Evolutionary conservation across 352 stramenopile genomes (phyloP).

Genomic region (Globisporangium cystogenes): DNA sequence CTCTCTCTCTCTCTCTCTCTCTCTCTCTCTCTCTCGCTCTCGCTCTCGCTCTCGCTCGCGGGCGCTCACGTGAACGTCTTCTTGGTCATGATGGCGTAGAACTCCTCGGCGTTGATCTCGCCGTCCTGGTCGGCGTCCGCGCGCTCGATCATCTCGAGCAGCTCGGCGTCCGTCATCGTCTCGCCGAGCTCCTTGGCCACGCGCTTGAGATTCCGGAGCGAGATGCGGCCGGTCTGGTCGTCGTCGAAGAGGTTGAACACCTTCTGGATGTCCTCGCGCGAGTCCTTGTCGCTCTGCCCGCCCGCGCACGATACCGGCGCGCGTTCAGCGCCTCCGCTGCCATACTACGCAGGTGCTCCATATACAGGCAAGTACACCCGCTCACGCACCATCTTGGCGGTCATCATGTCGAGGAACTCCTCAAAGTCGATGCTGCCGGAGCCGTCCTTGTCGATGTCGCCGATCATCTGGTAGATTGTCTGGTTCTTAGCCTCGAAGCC

Average conservation of each 20-base stretch:
- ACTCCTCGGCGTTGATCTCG: conserved; percentile 97
- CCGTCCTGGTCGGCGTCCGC: conserved; percentile 94
- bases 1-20: no score
- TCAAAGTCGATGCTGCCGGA: conserved; percentile 96
- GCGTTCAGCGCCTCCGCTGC: no score
- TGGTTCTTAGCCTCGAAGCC: conserved; percentile 97
- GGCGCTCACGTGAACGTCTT: conserved; percentile 85
- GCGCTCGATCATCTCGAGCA: conserved; percentile 99
- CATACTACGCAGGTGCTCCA: no score
- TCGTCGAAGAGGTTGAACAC: conserved; percentile 98
- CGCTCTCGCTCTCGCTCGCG: no score
- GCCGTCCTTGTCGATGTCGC: conserved; percentile 95
- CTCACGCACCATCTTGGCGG: conserved; percentile 89
- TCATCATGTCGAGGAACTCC: conserved; percentile 98
- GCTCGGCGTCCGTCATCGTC: conserved; percentile 98
- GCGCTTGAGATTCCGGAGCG: conserved; percentile 95
- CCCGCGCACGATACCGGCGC: no score
- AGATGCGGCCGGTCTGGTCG: conserved; percentile 97
- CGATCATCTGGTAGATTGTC: conserved; percentile 97
- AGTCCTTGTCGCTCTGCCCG: conserved; percentile 91
- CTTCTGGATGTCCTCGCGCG: conserved; percentile 94
- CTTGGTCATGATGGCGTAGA: conserved; percentile 99
- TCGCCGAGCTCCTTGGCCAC: conserved; percentile 98
- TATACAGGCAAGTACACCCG: no score
- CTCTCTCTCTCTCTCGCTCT: conserved; percentile 8